Percentiles rank a stretch among this genome's conserved stretches.
These are phyloP conservation scores for Porphyrellus cyaneotinctus DNA, from an alignment of 768 basidiomycete species.

Conservation along the genomic window DNA sequence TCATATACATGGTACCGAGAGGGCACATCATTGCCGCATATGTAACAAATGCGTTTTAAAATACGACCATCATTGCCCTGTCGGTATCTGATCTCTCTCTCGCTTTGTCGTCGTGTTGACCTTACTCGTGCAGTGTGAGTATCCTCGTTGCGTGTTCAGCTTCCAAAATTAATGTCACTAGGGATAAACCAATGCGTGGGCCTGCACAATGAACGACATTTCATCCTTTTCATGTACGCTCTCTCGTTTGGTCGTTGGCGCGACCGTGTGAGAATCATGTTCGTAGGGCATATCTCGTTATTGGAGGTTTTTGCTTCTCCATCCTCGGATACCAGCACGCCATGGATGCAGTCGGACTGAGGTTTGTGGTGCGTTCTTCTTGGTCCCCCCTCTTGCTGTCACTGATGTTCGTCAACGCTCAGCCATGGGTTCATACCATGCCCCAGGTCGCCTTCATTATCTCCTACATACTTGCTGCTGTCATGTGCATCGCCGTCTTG, in stretches of 20 bases:
- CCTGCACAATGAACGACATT: constrained; percentile 92
- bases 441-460: constrained; percentile 71
- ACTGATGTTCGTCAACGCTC: background rate
- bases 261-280: background rate
- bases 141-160: background rate
- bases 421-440: constrained; percentile 56
- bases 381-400: background rate
- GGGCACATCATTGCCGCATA: constrained; percentile 90
- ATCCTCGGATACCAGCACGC: constrained; percentile 61
- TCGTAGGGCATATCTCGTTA: constrained; percentile 72
- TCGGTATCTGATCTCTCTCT: constrained; percentile 38
- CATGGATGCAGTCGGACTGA: constrained; percentile 55
- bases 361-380: constrained; percentile 36
- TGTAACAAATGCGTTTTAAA: constrained; percentile 89
- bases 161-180: constrained; percentile 26
- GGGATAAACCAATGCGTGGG: constrained; percentile 99
- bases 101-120: background rate
- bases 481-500: constrained; percentile 70
- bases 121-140: constrained; percentile 36
- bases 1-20: constrained; percentile 41
- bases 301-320: constrained; percentile 60
- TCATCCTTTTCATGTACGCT: constrained; percentile 86
- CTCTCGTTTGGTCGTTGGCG: background rate
- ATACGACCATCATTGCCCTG: constrained; percentile 90
- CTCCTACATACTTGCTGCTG: constrained; percentile 68